A percentile compares a stretch with the other conserved stretches of the same genome.
Conservation (phyloP, 257 asterid genomes). For the Solanum bulbocastanum region DNA sequence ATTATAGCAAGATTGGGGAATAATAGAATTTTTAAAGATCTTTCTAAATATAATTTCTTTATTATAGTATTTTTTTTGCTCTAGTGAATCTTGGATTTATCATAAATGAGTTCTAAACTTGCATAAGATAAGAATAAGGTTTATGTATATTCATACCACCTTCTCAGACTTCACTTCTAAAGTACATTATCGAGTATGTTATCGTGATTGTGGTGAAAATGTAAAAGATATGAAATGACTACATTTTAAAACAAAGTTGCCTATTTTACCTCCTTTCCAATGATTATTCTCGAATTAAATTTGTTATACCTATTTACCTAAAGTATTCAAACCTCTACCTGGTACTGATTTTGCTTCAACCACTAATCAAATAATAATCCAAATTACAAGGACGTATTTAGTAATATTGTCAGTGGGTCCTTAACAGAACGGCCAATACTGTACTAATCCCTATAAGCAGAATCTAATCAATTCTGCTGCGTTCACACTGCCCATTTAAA, state of each 20-base stretch:
- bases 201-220: neutral
- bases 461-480: neutral
- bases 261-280: neutral
- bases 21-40: neutral
- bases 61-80: neutral
- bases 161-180: too few species aligned
- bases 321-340: neutral
- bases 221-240: neutral
- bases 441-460: neutral
- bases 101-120: fast-evolving
- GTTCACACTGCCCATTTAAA: conserved; percentile 1
- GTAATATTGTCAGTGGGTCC: neutral
- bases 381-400: neutral
- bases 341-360: neutral
- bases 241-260: neutral
- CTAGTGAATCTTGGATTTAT: neutral
- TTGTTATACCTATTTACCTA: neutral
- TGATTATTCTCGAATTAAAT: neutral
- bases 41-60: too few species aligned
- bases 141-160: neutral
- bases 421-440: neutral
- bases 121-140: too few species aligned
- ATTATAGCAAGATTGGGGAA: neutral
- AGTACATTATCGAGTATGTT: neutral
- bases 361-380: neutral